Evolutionary conservation across 2,329 filamentous ascomycete species (phyloP).

Genomic region (Penicillium palitans): DNA sequence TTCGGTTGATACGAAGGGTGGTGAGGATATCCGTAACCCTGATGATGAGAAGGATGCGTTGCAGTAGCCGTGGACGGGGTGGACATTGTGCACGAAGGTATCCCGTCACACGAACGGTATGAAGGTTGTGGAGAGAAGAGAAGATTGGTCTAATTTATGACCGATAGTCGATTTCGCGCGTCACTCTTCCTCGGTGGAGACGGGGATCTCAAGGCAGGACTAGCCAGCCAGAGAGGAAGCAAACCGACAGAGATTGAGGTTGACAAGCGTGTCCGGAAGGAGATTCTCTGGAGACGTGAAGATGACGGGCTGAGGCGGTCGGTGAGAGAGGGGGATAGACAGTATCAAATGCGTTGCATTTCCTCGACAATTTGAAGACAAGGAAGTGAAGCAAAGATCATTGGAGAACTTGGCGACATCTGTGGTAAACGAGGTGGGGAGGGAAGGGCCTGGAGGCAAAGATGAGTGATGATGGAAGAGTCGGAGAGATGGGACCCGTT

Average conservation of each 20-base stretch:
- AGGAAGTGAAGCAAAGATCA: conserved; percentile 13
- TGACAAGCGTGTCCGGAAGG: conserved; percentile 14
- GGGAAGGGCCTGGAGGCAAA: conserved; percentile 8
- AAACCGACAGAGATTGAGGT: conserved; percentile 6
- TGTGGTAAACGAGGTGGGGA: conserved; percentile 6
- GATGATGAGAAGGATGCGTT: conserved; percentile 68
- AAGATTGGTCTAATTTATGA: conserved; percentile 14
- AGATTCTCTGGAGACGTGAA: conserved; percentile 22
- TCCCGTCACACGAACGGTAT: conserved; percentile 32
- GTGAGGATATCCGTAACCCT: conserved; percentile 63
- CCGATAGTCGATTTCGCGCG: conserved; percentile 13
- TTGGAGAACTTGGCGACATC: conserved; percentile 18
- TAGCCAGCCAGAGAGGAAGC: conserved; percentile 4
- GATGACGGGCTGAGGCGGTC: conserved; percentile 28
- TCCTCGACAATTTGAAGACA: conserved; percentile 18
- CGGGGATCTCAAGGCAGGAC: conserved; percentile 2
- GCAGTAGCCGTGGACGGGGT: conserved; percentile 76
- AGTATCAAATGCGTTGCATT: conserved; percentile 22
- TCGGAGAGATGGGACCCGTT: conserved; percentile 27
- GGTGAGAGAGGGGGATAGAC: conserved; percentile 7
- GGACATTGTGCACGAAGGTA: conserved; percentile 61
- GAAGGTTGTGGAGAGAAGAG: conserved; percentile 17
- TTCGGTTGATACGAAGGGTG: conserved; percentile 56
- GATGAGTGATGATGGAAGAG: conserved; percentile 20
- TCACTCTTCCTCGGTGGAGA: background rate